Evolutionary conservation across 2,329 filamentous ascomycete genomes (phyloP).

Genomic region (Xylogone sp.): DNA sequence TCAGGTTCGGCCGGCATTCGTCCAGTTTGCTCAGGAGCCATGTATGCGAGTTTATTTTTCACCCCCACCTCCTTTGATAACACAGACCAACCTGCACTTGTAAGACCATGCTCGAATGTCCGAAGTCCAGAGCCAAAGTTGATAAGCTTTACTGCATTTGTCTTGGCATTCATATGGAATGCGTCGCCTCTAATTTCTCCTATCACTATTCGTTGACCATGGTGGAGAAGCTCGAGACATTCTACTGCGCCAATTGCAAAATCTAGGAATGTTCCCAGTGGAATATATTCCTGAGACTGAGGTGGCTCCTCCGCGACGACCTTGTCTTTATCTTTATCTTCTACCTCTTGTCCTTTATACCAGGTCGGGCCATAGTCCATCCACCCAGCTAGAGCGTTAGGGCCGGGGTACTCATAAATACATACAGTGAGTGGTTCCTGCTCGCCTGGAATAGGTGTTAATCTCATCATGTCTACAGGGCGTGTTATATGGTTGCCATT

Average conservation of each 20-base stretch:
- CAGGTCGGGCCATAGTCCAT: constrained; percentile 76
- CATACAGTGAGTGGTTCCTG: constrained; percentile 69
- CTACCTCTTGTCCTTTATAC: constrained; percentile 52
- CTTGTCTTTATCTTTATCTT: constrained; percentile 38
- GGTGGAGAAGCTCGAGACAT: constrained; percentile 86
- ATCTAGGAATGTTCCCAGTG: constrained; percentile 75
- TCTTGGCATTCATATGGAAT: constrained; percentile 77
- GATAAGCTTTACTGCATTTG: constrained; percentile 70
- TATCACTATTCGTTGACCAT: constrained; percentile 80
- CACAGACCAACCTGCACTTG: constrained; percentile 79
- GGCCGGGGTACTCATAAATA: constrained; percentile 76
- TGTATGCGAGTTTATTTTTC: constrained; percentile 85
- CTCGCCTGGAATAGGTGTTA: constrained; percentile 66
- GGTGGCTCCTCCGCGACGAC: constrained; percentile 31
- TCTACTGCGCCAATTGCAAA: constrained; percentile 87
- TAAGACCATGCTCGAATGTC: constrained; percentile 86
- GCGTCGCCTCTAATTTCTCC: constrained; percentile 88
- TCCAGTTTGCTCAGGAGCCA: constrained; percentile 92
- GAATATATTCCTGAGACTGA: constrained; percentile 55
- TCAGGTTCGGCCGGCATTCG: constrained; percentile 91
- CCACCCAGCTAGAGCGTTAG: constrained; percentile 66
- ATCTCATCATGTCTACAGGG: constrained; percentile 73
- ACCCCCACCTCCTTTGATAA: constrained; percentile 81
- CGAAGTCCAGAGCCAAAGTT: constrained; percentile 84
- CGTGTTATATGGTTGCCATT: constrained; percentile 72